phyloP scores from a whole-genome alignment of 106 monocot genomes.

The Apostasia ramifera region DNA sequence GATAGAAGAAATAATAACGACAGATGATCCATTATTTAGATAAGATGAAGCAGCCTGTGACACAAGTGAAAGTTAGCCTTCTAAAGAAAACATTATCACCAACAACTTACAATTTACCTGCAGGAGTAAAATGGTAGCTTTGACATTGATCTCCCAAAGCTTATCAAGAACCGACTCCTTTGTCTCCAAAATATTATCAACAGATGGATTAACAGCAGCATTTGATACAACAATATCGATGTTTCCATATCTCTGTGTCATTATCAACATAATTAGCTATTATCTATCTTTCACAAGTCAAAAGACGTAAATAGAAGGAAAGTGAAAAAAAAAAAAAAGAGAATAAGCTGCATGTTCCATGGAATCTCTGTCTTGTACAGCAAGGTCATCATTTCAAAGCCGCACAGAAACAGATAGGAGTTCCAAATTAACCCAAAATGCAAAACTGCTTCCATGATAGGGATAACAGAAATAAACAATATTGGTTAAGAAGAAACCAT shows the following conservation, averaged over 20 bases:
- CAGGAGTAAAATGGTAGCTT: slow-evolving; percentile 64
- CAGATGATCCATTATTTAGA: slow-evolving; percentile 73
- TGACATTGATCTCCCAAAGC: slow-evolving; percentile 96
- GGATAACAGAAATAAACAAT: background rate
- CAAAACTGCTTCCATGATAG: no score
- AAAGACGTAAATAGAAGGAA: background rate
- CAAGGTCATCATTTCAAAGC: background rate
- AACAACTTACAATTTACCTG: slow-evolving; percentile 35
- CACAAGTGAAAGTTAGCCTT: background rate
- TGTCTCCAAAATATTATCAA: slow-evolving; percentile 55
- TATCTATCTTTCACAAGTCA: background rate
- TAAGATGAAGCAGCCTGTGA: slow-evolving; percentile 54
- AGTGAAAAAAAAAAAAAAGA: background rate
- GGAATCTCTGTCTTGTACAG: background rate
- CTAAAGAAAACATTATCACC: background rate
- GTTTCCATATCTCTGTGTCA: slow-evolving; percentile 64
- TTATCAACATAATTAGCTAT: background rate
- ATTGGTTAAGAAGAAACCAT: background rate
- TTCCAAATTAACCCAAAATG: no score
- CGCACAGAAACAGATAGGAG: background rate
- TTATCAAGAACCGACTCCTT: slow-evolving; percentile 86
- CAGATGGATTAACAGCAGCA: slow-evolving; percentile 86
- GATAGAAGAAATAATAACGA: slow-evolving; percentile 85
- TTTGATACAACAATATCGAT: slow-evolving; percentile 96
- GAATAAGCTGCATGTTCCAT: background rate